These are phyloP conservation scores for Macrolepiota dolichaula DNA, from an alignment of 768 basidiomycete species.

Conservation along the genomic window DNA sequence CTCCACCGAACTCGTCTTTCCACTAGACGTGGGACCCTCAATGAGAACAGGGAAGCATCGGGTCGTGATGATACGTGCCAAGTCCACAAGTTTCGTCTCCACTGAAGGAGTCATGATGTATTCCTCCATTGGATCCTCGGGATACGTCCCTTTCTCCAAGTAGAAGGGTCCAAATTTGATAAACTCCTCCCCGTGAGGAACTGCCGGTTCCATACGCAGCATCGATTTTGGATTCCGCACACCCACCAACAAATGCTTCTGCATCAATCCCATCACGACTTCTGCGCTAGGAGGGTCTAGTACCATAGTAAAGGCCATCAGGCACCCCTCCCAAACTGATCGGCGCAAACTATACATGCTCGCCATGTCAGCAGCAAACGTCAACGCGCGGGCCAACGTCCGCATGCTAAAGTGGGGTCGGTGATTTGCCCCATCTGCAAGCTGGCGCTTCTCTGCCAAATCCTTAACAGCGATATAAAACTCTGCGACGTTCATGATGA, in stretches of 20 bases:
- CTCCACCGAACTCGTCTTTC: conserved; percentile 96
- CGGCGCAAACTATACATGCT: conserved; percentile 75
- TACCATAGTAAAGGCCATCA: conserved; percentile 98
- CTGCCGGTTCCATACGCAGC: conserved; percentile 66
- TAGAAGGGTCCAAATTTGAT: conserved; percentile 92
- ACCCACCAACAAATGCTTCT: conserved; percentile 73
- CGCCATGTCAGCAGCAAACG: conserved; percentile 83
- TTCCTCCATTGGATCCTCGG: conserved; percentile 62
- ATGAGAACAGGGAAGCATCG: conserved; percentile 92
- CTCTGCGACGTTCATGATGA: conserved; percentile 88
- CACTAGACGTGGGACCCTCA: conserved; percentile 96
- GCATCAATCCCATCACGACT: conserved; percentile 64
- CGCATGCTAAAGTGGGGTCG: conserved; percentile 97
- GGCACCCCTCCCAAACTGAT: conserved; percentile 91
- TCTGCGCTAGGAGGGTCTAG: conserved; percentile 72
- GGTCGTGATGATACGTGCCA: conserved; percentile 89
- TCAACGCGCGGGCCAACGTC: conserved; percentile 86
- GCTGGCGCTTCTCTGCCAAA: conserved; percentile 65
- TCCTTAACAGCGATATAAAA: conserved; percentile 83
- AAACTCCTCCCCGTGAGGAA: conserved; percentile 50
- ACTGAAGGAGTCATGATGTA: conserved; percentile 97
- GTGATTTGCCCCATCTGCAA: conserved; percentile 92
- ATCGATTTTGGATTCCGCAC: conserved; percentile 80
- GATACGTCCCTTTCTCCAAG: conserved; percentile 72
- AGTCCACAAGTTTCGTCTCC: conserved; percentile 87